Evolutionary conservation across 768 basidiomycete genomes (phyloP).

Genomic region (Termitomyces sp.): DNA sequence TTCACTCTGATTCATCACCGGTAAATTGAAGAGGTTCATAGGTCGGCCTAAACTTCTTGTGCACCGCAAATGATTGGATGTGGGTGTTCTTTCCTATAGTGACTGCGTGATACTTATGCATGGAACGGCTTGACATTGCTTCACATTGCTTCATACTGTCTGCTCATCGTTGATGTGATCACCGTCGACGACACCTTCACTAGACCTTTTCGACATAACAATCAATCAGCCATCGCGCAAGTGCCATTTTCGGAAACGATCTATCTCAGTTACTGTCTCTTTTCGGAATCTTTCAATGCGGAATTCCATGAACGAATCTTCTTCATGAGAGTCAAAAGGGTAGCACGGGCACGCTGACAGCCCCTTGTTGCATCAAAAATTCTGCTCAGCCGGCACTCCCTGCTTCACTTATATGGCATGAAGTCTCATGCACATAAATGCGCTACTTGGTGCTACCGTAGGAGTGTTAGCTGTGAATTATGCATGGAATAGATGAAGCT

Average conservation of each 20-base stretch:
- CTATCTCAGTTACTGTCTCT: not conserved
- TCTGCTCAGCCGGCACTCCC: no score
- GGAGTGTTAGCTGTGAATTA: not conserved
- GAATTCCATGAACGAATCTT: not conserved
- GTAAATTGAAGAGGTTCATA: not conserved
- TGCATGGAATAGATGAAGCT: not conserved
- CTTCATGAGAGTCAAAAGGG: not conserved
- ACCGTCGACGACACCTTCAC: no score
- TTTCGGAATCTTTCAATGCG: not conserved
- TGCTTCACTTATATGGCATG: no score
- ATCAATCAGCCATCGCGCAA: not conserved
- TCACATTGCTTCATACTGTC: not conserved
- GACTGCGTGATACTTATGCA: not conserved
- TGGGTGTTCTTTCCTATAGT: not conserved
- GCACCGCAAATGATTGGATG: not conserved
- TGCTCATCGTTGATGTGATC: not conserved
- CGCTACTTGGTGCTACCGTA: not conserved
- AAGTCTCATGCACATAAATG: not conserved
- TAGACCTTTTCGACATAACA: not conserved
- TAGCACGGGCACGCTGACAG: conserved; percentile 4
- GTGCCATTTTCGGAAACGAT: not conserved
- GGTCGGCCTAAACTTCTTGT: not conserved
- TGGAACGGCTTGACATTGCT: not conserved
- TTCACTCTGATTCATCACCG: not conserved
- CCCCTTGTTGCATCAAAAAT: conserved; percentile 1